Conservation (phyloP, 805 yeast genomes). For the Yamadazyma scolyti region DNA sequence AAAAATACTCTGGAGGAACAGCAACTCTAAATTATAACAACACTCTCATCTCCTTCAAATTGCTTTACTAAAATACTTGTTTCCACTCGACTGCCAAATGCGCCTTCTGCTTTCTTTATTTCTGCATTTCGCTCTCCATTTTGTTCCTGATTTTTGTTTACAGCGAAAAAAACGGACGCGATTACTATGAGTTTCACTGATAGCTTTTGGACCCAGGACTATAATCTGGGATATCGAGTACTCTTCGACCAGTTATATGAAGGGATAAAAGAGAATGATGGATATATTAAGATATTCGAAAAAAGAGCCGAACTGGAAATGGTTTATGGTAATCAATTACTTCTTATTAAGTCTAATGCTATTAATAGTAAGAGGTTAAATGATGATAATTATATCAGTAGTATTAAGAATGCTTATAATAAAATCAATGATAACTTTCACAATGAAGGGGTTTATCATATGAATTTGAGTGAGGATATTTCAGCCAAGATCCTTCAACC, state of each 20-base stretch:
- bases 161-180: constrained; percentile 4
- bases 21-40: no score
- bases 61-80: no score
- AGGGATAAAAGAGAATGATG: constrained; percentile 70
- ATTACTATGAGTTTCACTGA: constrained; percentile 58
- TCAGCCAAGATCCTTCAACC: constrained; percentile 62
- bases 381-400: constrained; percentile 58
- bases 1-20: no score
- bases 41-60: no score
- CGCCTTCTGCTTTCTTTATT: no score
- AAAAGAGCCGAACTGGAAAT: constrained; percentile 72
- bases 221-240: constrained; percentile 48
- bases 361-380: constrained; percentile 34
- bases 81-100: no score
- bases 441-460: constrained; percentile 56
- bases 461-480: constrained; percentile 60
- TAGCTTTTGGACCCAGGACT: constrained; percentile 73
- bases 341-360: constrained; percentile 37
- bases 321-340: constrained; percentile 56
- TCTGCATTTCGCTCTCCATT: no score
- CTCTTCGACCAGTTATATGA: constrained; percentile 52
- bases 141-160: no score
- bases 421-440: constrained; percentile 54
- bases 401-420: constrained; percentile 59
- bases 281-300: constrained; percentile 60